phyloP scores from a whole-genome alignment of 2,329 filamentous ascomycete species.

The Microsporum ferrugineum region DNA sequence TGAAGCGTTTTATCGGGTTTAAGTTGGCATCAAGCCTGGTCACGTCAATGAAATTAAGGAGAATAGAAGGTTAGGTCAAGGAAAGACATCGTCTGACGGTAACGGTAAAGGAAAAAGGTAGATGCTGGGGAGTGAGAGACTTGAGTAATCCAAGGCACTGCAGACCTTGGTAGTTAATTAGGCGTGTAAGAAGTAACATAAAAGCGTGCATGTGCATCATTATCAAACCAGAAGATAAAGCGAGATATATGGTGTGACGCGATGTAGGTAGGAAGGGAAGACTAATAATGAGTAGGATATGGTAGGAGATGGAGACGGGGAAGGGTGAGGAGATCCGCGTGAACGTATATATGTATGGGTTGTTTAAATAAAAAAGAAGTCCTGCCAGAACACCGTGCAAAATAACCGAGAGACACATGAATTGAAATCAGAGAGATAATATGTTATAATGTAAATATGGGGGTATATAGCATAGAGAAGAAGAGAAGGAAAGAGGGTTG shows the following conservation, averaged over 20 bases:
- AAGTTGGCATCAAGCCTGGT: neutral
- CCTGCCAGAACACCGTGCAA: neutral
- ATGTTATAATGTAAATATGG: neutral
- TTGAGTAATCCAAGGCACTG: neutral
- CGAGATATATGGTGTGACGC: neutral
- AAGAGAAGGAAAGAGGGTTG: neutral
- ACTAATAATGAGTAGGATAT: neutral
- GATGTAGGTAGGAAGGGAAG: neutral
- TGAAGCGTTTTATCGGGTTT: neutral
- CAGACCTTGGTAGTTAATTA: neutral
- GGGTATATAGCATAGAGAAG: neutral
- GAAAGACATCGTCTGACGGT: neutral
- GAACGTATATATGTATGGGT: neutral
- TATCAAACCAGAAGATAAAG: neutral
- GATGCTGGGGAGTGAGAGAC: neutral
- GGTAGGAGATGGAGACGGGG: neutral
- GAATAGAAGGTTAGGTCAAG: neutral
- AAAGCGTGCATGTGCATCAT: slow-evolving; percentile 2
- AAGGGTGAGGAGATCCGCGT: neutral
- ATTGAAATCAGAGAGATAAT: neutral
- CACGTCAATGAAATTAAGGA: neutral
- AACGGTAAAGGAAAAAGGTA: neutral
- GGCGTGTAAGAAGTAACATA: neutral
- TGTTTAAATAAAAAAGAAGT: neutral
- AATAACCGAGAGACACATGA: neutral